Percentiles rank a stretch among this genome's conserved stretches.
Evolutionary conservation across 78 protist species (phyloP).

Genomic region (Isochrysis galbana): DNA sequence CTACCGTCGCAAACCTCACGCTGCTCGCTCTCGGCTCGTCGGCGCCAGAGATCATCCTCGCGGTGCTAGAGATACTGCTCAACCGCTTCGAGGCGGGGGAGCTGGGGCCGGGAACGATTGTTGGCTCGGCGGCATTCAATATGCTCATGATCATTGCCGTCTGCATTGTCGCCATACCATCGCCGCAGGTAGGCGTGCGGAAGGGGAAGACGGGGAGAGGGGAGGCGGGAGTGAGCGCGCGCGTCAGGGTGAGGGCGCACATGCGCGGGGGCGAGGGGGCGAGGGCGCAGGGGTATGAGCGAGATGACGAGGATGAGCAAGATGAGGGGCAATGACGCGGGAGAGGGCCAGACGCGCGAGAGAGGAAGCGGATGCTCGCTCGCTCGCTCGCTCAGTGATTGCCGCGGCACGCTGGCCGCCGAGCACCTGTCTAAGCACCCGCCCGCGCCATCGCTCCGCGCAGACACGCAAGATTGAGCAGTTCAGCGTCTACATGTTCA

Average conservation of each 20-base stretch:
- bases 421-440: too few relatives aligned
- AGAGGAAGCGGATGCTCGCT: neutral
- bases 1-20: constrained; percentile 26
- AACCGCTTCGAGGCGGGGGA: neutral
- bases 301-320: too few relatives aligned
- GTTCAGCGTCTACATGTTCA: neutral
- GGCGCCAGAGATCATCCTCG: constrained; percentile 40
- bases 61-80: neutral
- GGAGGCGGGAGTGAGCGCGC: neutral
- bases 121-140: constrained; percentile 23
- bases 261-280: neutral
- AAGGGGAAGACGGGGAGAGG: neutral
- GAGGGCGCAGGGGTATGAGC: neutral
- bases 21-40: constrained; percentile 36
- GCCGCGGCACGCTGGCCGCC: too few relatives aligned
- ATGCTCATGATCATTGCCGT: neutral
- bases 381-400: neutral
- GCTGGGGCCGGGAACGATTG: constrained; percentile 1
- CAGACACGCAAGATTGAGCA: neutral
- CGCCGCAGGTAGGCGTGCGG: neutral
- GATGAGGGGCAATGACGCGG: too few relatives aligned
- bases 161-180: neutral
- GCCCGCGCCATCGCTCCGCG: too few relatives aligned
- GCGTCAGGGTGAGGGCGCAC: neutral
- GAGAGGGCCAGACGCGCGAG: neutral